Evolutionary conservation across 2,329 filamentous ascomycete genomes (phyloP).

Genomic region (Diaporthe sp.): DNA sequence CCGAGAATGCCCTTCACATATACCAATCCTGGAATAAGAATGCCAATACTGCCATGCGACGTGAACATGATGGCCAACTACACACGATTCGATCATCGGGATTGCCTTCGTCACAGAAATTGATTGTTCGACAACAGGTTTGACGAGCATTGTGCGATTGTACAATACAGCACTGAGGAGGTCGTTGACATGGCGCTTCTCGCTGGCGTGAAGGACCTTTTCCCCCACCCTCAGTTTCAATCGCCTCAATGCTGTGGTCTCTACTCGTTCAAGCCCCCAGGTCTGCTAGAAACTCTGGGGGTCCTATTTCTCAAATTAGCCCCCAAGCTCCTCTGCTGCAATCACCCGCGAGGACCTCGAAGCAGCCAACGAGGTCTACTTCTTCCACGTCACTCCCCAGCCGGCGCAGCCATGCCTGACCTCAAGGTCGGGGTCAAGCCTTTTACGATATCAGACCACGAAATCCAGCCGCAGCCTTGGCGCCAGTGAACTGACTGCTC

Average conservation of each 20-base stretch:
- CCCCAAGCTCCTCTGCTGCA: background rate
- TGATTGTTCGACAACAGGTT: no score
- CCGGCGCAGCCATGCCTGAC: background rate
- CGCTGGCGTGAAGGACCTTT: background rate
- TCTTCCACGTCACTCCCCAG: background rate
- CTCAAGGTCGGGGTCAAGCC: background rate
- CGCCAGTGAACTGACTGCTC: background rate
- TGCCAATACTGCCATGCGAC: background rate
- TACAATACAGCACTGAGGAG: background rate
- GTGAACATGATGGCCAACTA: background rate
- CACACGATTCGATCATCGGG: no score
- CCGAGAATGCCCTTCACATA: slow-evolving; percentile 23
- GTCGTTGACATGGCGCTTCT: background rate
- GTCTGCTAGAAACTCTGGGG: fast-evolving
- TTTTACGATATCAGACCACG: background rate
- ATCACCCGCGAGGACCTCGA: background rate
- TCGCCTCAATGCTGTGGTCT: background rate
- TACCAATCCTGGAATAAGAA: slow-evolving; percentile 20
- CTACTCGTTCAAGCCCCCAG: background rate
- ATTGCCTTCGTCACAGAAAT: no score
- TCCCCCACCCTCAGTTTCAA: background rate
- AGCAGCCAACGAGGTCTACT: background rate
- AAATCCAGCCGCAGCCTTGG: background rate
- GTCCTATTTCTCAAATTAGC: background rate
- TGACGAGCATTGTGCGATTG: no score